Base-by-base conservation (phyloP, 805 yeast species). In the Zygosaccharomyces siamensis region DNA sequence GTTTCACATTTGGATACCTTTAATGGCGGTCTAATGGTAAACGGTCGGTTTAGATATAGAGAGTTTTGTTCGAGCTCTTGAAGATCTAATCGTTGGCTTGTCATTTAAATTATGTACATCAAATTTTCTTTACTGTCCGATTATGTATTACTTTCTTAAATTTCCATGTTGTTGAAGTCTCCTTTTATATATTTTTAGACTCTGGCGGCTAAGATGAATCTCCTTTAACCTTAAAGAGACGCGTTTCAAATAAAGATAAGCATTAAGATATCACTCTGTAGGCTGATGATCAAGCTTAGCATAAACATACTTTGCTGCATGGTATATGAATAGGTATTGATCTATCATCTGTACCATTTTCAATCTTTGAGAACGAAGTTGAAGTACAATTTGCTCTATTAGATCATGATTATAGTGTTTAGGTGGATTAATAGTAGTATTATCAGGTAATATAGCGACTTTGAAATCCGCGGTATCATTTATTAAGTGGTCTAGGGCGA, bases 401-500 rank as follows among this genome's bases (percentile, higher is more conserved):
- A 67, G 50, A 48, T 67, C 71, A 23, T 58, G 62, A 24, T 48
- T 47, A 45, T 63, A 66, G 23, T 49, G 48, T 11, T 42, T 46
- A 16, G 45, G 28, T 4, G 53, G 50, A 14, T 36, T 44, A 5
- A 46, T 43, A 10, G 28, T 27, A 18, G 14, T 31, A 7, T 21
- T 32, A 5, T 33, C 33, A 6, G 43, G 14, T 16, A 10, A 23
- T 18, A 30, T 26, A 7, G 28, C 37, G 12, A 20, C 11, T 41
- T 39, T 50, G 31, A 61, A 63, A 41, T 61, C 70, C 12, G 33
- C 43, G 1, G 66, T 63, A 24, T 64, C 59, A 46, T 60, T 67
- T 24, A 64, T 49, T 24, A 67, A 24, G 44, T 67, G 69, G 36
- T 66, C 70, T 23, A 67, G 40, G 8, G 90, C 80, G 50, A 88